phyloP scores from a whole-genome alignment of 1,284 basidiomycete genomes.

The Irpex sp. region DNA sequence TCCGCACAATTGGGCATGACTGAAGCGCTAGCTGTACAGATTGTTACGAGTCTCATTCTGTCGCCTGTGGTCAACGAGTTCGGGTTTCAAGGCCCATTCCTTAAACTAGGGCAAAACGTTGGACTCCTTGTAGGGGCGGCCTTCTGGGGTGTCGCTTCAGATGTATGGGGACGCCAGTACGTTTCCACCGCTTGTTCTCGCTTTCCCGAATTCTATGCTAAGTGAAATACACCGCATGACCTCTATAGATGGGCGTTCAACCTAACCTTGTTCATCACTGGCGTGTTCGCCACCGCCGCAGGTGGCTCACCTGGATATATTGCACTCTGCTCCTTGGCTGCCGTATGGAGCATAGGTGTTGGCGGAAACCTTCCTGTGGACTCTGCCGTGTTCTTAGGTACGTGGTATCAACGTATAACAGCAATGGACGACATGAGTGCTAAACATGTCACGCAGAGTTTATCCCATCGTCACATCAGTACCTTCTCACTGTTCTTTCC shows the following conservation, averaged over 20 bases:
- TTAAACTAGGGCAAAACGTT: conserved; percentile 55
- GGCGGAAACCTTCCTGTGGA: conserved; percentile 79
- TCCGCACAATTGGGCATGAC: neutral
- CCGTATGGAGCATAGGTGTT: conserved; percentile 60
- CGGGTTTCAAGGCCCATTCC: conserved; percentile 46
- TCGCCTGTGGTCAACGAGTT: conserved; percentile 55
- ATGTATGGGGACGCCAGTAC: conserved; percentile 56
- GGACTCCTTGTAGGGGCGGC: conserved; percentile 66
- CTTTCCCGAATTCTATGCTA: neutral
- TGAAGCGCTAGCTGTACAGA: conserved; percentile 19
- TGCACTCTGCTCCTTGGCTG: conserved; percentile 49
- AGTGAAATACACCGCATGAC: neutral
- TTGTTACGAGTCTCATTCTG: conserved; percentile 57
- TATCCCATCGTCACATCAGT: conserved; percentile 58
- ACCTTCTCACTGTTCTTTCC: conserved; percentile 58
- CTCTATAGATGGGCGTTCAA: conserved; percentile 64
- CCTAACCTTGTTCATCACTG: conserved; percentile 67
- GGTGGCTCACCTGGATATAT: conserved; percentile 54
- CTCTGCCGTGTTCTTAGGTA: conserved; percentile 75
- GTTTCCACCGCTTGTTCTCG: conserved; percentile 23
- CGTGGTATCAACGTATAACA: conserved; percentile 8
- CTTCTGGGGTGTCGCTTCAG: conserved; percentile 60
- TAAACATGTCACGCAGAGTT: conserved; percentile 39
- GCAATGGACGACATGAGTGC: neutral
- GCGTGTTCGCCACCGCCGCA: conserved; percentile 61